Evolutionary conservation across 176 grass and related monocot species (phyloP).

Genomic region (Lolium multiflorum): DNA sequence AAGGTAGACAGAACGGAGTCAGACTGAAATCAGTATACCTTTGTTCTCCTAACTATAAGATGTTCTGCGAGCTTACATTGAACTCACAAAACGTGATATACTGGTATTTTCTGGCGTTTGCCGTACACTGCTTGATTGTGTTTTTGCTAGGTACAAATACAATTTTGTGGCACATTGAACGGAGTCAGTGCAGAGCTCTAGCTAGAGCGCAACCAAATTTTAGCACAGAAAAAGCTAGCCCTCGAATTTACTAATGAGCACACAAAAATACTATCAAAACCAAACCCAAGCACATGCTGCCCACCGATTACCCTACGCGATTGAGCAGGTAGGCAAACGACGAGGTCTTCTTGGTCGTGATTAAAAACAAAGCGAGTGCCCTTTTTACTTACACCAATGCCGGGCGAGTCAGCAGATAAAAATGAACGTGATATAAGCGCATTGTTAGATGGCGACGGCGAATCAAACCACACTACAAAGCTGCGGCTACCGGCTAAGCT

Average conservation of each 20-base stretch:
- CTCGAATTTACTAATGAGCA: background rate
- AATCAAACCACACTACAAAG: background rate
- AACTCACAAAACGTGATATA: no score
- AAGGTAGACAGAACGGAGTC: no score
- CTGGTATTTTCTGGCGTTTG: no score
- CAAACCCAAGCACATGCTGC: background rate
- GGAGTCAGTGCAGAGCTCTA: no score
- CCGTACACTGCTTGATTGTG: no score
- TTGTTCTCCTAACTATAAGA: no score
- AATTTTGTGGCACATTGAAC: no score
- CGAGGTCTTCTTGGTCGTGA: background rate
- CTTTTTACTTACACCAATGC: background rate
- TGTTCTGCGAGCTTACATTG: no score
- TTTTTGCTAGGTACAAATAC: no score
- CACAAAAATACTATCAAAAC: background rate
- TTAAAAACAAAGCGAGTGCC: background rate
- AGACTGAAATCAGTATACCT: no score
- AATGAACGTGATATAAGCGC: background rate
- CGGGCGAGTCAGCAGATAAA: background rate
- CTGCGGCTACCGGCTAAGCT: background rate
- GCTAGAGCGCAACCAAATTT: no score
- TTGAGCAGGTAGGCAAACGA: background rate
- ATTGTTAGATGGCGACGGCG: background rate
- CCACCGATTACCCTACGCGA: background rate
- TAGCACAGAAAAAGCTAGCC: background rate